Evolutionary conservation across 768 basidiomycete species (phyloP).

Genomic region (Serendipita sp.): DNA sequence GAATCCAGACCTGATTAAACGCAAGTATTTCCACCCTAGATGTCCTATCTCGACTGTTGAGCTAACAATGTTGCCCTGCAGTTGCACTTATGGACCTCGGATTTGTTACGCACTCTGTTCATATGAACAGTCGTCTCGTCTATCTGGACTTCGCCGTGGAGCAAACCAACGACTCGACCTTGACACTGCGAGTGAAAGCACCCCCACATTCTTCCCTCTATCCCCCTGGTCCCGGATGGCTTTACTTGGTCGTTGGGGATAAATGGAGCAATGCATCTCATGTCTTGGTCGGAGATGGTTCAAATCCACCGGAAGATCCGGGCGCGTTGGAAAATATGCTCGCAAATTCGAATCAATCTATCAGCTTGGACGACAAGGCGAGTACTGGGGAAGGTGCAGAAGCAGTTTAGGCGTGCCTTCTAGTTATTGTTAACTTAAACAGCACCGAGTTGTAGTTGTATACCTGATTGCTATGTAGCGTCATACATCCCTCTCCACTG

Average conservation of each 20-base stretch:
- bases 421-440: background rate
- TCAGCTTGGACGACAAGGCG: background rate
- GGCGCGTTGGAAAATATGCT: conserved; percentile 10
- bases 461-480: background rate
- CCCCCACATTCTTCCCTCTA: conserved; percentile 51
- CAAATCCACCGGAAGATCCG: conserved; percentile 26
- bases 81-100: conserved; percentile 69
- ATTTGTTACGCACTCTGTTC: conserved; percentile 62
- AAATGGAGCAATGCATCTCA: conserved; percentile 45
- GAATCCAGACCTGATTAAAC: conserved; percentile 31
- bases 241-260: conserved; percentile 50
- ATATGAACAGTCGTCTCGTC: conserved; percentile 61
- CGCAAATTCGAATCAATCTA: background rate
- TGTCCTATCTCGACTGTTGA: conserved; percentile 17
- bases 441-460: too few relatives aligned
- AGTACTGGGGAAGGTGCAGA: background rate
- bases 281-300: conserved; percentile 54
- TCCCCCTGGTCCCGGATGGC: conserved; percentile 68
- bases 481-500: background rate
- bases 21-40: conserved; percentile 21
- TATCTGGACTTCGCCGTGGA: conserved; percentile 43
- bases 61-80: conserved; percentile 15
- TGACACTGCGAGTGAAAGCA: conserved; percentile 37
- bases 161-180: conserved; percentile 28
- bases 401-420: background rate